Percentiles rank a stretch among this genome's conserved stretches.
phyloP scores from a whole-genome alignment of 2,329 filamentous ascomycete genomes.

The Akanthomyces dipterigenus region DNA sequence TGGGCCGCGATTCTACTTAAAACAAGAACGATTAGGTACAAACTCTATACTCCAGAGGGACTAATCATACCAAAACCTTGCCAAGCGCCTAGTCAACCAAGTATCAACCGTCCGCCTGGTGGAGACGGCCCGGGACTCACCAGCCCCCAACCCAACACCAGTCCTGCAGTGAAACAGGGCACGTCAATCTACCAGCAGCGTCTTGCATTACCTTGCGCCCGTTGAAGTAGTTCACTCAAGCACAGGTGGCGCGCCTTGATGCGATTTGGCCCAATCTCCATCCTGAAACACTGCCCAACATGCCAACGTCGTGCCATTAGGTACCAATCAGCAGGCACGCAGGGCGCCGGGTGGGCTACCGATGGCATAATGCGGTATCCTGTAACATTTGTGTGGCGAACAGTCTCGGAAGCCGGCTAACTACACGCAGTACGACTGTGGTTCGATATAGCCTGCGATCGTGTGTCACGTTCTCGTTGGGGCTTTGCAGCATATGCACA shows the following conservation, averaged over 20 bases:
- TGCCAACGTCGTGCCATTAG: neutral
- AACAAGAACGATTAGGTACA: no score
- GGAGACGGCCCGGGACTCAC: neutral
- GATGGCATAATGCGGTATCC: neutral
- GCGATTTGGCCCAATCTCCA: neutral
- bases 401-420: neutral
- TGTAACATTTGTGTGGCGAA: neutral
- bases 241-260: neutral
- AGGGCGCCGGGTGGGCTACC: neutral
- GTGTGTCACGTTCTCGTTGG: neutral
- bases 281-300: neutral
- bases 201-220: neutral
- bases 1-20: neutral
- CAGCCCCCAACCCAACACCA: neutral
- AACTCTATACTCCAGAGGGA: neutral
- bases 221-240: neutral
- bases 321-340: neutral
- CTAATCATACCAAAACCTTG: neutral
- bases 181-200: neutral
- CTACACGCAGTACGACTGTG: neutral
- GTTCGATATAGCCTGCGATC: neutral
- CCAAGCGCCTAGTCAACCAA: neutral
- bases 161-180: neutral
- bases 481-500: no score
- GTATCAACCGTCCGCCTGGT: neutral